These are phyloP conservation scores for Exophiala sp. DNA, from an alignment of 2,329 filamentous ascomycete species.

Conservation along the genomic window DNA sequence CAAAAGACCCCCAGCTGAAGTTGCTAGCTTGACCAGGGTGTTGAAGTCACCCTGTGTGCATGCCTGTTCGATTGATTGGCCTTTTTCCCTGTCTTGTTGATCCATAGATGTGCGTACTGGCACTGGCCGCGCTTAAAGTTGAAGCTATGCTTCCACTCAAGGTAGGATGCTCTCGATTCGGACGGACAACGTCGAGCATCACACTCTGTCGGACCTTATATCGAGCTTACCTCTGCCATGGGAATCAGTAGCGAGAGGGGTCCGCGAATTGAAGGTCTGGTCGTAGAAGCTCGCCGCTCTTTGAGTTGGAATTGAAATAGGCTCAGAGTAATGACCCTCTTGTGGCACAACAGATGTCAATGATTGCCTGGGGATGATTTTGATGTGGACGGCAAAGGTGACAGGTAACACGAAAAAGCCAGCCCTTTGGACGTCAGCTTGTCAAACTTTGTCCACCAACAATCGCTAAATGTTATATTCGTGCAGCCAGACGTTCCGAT, in stretches of 20 bases:
- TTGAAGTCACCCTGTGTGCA: slow-evolving; percentile 58
- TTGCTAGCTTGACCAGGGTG: slow-evolving; percentile 56
- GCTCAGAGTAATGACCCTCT: slow-evolving; percentile 3
- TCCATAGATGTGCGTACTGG: slow-evolving; percentile 3
- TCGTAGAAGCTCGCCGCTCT: slow-evolving; percentile 19
- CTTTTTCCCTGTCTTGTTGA: slow-evolving; percentile 36
- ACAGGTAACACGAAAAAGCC: slow-evolving; percentile 21
- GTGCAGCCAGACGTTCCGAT: neutral
- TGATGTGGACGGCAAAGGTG: slow-evolving; percentile 17
- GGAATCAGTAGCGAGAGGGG: neutral
- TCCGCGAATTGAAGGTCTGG: neutral
- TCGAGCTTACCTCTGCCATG: neutral
- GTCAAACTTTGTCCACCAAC: slow-evolving; percentile 14
- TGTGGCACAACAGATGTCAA: slow-evolving; percentile 16
- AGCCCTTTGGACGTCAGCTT: slow-evolving; percentile 13
- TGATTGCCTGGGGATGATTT: slow-evolving; percentile 22
- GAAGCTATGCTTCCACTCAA: no score
- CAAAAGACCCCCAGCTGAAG: slow-evolving; percentile 64
- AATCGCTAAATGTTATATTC: neutral
- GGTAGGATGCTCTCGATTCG: no score
- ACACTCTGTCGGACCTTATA: neutral
- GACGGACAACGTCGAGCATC: neutral
- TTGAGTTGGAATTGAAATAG: slow-evolving; percentile 23
- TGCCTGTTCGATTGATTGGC: slow-evolving; percentile 54
- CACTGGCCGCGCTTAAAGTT: slow-evolving; percentile 2